Base-by-base conservation (phyloP, 768 basidiomycete species). In the Pleurotus sapidus region DNA sequence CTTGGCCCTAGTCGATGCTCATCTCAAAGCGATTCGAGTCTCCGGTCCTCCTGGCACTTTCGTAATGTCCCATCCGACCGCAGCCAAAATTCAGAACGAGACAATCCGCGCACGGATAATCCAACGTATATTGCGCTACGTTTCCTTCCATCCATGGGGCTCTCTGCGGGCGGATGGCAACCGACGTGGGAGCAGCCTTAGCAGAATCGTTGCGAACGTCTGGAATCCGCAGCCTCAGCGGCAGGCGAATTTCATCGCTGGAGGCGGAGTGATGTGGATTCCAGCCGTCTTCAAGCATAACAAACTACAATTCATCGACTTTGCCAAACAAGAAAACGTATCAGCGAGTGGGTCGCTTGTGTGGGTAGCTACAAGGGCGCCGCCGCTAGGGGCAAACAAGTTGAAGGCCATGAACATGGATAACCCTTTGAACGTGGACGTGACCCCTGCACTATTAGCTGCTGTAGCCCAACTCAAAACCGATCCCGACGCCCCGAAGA, bases 121-220 rank as follows among this genome's bases (percentile, higher is more conserved):
- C 59, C 68, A 80, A 43, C 80, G 84, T 30, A 73, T 87, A 25
- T 72, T 91, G 51, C 89, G 90, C 12, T 88, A 84, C 63, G 72
- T 85, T 42, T 93, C 91, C 0, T 86, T 83, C 46, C 74, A 81
- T 39, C 87, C 89, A 2, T 94, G 92, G 92, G 92, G 92, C 4
- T 83, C 84, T 47, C 64, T 79, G 15, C 79, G 74, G 6, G 82
- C 91, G 1, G 85, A 91, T 61, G 83, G 77, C 2, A 70, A 79
- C 58, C 79, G 91, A 34, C 77, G 82, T 7, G 67, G 65, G 40
- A 60, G 56, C 5, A 79, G 77, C 49, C 66, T 88, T 25, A 60
- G 72, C 1, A 75, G 75, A 38, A 82, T 92, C 57, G 65, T 80
- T 17, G 49, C 68, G 11, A 71, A 70, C 5, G 59, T 92, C 5